phyloP scores from a whole-genome alignment of 176 grass and related monocot species.

The Ananas comosus region DNA sequence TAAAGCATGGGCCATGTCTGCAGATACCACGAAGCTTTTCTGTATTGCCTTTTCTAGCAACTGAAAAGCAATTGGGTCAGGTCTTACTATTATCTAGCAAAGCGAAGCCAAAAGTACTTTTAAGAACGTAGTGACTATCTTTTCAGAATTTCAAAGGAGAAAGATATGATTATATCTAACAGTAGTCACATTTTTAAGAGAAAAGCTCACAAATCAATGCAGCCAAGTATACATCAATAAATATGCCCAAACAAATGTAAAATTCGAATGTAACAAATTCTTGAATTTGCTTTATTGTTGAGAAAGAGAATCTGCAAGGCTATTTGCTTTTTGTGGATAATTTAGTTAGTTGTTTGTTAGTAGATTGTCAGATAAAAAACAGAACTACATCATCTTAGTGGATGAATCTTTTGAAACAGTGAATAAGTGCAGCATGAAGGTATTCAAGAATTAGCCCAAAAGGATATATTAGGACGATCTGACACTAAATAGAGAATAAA shows the following conservation, averaged over 20 bases:
- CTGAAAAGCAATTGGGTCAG: conserved; percentile 28
- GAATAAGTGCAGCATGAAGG: background rate
- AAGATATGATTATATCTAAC: background rate
- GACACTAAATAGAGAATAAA: background rate
- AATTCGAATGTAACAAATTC: background rate
- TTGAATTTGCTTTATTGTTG: background rate
- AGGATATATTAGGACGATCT: background rate
- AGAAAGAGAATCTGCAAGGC: background rate
- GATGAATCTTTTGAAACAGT: background rate
- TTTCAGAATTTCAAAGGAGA: background rate
- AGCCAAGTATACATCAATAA: background rate
- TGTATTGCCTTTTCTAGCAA: conserved; percentile 78
- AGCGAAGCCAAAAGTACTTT: background rate
- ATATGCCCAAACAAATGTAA: background rate
- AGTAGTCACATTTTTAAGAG: background rate
- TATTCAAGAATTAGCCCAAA: background rate
- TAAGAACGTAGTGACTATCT: background rate
- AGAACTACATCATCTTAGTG: background rate
- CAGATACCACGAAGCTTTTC: conserved; percentile 90
- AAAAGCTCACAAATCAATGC: background rate
- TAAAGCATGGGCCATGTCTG: conserved; percentile 95
- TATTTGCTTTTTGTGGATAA: background rate
- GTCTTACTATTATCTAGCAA: conserved; percentile 1
- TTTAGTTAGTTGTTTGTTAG: background rate
- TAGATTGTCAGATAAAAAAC: background rate